Conservation (phyloP, 768 basidiomycete species). For the Naganishia onofrii region DNA sequence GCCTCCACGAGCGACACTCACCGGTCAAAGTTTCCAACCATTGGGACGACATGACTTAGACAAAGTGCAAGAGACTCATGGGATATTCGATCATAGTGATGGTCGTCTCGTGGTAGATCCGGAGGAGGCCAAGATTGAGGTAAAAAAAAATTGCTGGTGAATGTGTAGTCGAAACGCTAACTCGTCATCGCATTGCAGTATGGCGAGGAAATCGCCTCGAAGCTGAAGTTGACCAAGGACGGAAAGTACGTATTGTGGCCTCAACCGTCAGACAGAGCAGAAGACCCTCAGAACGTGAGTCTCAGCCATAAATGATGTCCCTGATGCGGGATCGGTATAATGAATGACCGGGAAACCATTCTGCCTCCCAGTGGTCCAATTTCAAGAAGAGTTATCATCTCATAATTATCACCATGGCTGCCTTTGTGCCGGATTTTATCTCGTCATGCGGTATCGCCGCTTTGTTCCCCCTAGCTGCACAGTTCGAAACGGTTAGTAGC, state of each 20-base stretch:
- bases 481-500: slow-evolving; percentile 38
- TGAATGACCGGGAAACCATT: too few relatives aligned
- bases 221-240: slow-evolving; percentile 61
- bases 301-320: too few relatives aligned
- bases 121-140: slow-evolving; percentile 61
- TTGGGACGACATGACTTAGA: slow-evolving; percentile 17
- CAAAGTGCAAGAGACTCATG: slow-evolving; percentile 19
- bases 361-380: slow-evolving; percentile 58
- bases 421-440: slow-evolving; percentile 67
- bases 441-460: slow-evolving; percentile 66
- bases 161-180: too few relatives aligned
- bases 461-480: slow-evolving; percentile 62
- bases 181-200: slow-evolving; percentile 52
- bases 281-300: slow-evolving; percentile 65
- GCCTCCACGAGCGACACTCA: not conserved
- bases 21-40: slow-evolving; percentile 9
- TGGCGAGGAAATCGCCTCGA: slow-evolving; percentile 60
- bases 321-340: too few relatives aligned
- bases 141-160: too few relatives aligned
- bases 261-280: slow-evolving; percentile 63
- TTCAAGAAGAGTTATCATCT: slow-evolving; percentile 61
- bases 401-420: slow-evolving; percentile 63
- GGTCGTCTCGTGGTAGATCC: slow-evolving; percentile 41
- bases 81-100: slow-evolving; percentile 30
- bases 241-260: slow-evolving; percentile 68